Percentiles rank a stretch among this genome's conserved stretches.
phyloP scores from a whole-genome alignment of 2,329 filamentous ascomycete species.

The Colletotrichum viniferum region DNA sequence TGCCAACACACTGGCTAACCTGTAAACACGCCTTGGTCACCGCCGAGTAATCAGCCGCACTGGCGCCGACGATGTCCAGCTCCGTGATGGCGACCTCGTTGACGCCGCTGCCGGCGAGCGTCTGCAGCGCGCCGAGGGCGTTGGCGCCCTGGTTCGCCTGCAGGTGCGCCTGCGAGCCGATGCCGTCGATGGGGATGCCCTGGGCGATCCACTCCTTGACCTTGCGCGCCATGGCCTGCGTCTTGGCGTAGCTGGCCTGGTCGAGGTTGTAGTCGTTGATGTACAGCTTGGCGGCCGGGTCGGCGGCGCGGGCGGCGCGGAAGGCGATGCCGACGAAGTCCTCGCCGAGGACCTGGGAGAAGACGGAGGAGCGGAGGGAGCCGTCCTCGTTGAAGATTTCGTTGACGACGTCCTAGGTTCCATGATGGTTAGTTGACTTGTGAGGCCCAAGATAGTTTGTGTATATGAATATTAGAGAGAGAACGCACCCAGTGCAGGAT shows the following conservation, averaged over 20 bases:
- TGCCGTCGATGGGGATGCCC: slow-evolving; percentile 69
- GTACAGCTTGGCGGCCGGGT: slow-evolving; percentile 72
- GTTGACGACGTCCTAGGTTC: slow-evolving; percentile 61
- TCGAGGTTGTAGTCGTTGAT: slow-evolving; percentile 80
- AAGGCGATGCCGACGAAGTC: slow-evolving; percentile 74
- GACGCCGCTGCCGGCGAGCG: slow-evolving; percentile 53
- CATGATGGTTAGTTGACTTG: not conserved
- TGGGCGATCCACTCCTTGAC: slow-evolving; percentile 68
- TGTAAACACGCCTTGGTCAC: slow-evolving; percentile 63
- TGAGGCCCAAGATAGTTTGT: not conserved
- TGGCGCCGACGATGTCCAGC: slow-evolving; percentile 67
- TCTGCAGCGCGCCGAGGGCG: slow-evolving; percentile 53
- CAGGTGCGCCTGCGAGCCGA: slow-evolving; percentile 65
- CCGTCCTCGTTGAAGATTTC: slow-evolving; percentile 70
- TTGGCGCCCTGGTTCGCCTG: slow-evolving; percentile 46
- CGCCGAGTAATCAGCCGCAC: slow-evolving; percentile 61
- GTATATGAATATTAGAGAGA: not conserved
- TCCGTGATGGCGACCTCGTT: slow-evolving; percentile 69
- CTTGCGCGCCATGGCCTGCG: slow-evolving; percentile 55
- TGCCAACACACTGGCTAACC: slow-evolving; percentile 64
- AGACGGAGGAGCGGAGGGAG: slow-evolving; percentile 63
- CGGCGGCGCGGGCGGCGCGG: slow-evolving; percentile 67
- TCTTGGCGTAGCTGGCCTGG: slow-evolving; percentile 62
- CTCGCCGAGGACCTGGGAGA: slow-evolving; percentile 71
- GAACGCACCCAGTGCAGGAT: slow-evolving; percentile 56